Evolutionary conservation across 257 asterid genomes (phyloP).

Genomic region (Rauvolfia tetraphylla): DNA sequence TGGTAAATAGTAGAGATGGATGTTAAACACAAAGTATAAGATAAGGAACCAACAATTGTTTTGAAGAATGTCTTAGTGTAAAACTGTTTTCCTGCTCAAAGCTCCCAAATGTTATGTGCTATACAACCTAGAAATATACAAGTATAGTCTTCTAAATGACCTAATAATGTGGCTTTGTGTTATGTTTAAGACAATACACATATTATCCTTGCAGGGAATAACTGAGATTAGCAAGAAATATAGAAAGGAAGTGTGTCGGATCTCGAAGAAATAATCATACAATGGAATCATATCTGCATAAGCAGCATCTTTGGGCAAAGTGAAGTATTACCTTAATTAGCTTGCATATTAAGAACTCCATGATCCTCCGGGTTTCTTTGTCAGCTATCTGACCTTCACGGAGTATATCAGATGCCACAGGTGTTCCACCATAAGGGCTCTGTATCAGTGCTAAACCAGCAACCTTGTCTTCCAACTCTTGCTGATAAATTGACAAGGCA

Average conservation of each 20-base stretch:
- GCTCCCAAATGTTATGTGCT: neutral
- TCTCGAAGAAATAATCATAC: neutral
- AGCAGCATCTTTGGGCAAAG: neutral
- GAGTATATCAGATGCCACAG: constrained; percentile 87
- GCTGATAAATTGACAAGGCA: constrained; percentile 72
- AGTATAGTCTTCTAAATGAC: neutral
- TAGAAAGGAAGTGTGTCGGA: neutral
- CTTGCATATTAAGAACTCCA: constrained; percentile 85
- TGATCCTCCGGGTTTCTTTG: constrained; percentile 68
- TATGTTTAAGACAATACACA: neutral
- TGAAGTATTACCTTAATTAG: constrained; percentile 59
- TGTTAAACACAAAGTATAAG: neutral
- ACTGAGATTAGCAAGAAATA: neutral
- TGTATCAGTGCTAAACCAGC: constrained; percentile 92
- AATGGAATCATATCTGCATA: neutral
- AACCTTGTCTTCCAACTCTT: constrained; percentile 66
- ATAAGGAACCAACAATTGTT: neutral
- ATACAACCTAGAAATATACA: too few species aligned
- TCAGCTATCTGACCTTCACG: constrained; percentile 95
- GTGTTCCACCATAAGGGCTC: constrained; percentile 92
- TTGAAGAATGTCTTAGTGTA: neutral
- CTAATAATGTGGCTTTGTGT: neutral
- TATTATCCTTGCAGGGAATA: neutral
- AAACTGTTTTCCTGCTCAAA: too few species aligned
- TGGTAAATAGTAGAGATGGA: neutral